phyloP scores from a whole-genome alignment of 345 rosid species.

The Populus simonii region DNA sequence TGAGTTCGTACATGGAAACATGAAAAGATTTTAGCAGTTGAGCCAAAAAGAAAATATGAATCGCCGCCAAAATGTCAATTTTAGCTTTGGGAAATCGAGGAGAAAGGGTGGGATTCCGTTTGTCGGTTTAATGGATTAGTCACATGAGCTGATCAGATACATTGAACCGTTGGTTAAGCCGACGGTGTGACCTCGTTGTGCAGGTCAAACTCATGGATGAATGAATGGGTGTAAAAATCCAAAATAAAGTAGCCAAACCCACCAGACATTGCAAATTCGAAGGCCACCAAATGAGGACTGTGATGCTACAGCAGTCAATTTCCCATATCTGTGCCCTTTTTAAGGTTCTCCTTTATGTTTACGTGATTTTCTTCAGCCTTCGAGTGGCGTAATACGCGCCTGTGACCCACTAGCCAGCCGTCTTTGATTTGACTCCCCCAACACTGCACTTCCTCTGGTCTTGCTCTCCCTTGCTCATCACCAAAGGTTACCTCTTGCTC shows the following conservation, averaged over 20 bases:
- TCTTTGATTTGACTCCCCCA: slow-evolving; percentile 16
- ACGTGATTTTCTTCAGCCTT: not conserved
- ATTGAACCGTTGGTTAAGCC: slow-evolving; percentile 8
- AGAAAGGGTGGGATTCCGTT: not conserved
- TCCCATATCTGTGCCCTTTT: not conserved
- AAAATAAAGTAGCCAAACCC: not conserved
- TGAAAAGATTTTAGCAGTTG: not conserved
- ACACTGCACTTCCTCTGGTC: not conserved
- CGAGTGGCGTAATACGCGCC: not conserved
- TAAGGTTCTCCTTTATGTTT: not conserved
- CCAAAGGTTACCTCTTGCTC: not conserved
- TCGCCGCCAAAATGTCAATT: slow-evolving; percentile 7
- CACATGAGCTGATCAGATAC: not conserved
- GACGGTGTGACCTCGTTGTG: slow-evolving; percentile 6
- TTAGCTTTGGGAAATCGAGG: not conserved
- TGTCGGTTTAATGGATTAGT: slow-evolving; percentile 14
- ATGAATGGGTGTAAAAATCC: not conserved
- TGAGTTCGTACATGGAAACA: not conserved
- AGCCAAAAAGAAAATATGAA: not conserved
- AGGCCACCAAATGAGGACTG: slow-evolving; percentile 3
- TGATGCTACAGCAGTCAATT: not conserved
- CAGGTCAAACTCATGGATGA: not conserved
- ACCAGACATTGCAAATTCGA: not conserved
- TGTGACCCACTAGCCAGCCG: slow-evolving; percentile 14
- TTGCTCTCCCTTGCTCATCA: not conserved